These are phyloP conservation scores for Talaromyces thailandensis DNA, from an alignment of 495 filamentous ascomycete genomes.

Conservation along the genomic window DNA sequence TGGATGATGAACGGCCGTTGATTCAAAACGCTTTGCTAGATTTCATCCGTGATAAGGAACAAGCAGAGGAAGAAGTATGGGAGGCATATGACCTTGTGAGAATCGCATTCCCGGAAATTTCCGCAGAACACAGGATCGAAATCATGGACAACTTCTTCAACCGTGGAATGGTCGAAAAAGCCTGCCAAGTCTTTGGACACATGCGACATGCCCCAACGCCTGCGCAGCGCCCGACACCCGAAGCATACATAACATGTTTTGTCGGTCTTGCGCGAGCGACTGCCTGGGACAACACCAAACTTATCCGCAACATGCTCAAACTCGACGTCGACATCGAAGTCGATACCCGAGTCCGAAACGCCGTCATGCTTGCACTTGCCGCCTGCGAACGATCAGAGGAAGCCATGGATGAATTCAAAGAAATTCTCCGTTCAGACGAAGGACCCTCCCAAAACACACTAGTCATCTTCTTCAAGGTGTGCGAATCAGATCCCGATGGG, in stretches of 20 bases:
- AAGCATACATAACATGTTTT: constrained; percentile 70
- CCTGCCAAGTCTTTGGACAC: constrained; percentile 74
- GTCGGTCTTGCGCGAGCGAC: constrained; percentile 59
- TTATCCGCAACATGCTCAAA: constrained; percentile 86
- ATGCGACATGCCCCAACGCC: constrained; percentile 62
- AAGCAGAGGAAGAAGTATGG: constrained; percentile 60
- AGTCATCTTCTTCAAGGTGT: constrained; percentile 67
- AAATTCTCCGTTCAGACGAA: constrained; percentile 67
- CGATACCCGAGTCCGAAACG: constrained; percentile 67
- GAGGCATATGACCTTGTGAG: constrained; percentile 71
- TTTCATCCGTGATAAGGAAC: constrained; percentile 53
- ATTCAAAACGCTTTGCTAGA: constrained; percentile 55
- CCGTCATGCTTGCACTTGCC: constrained; percentile 77
- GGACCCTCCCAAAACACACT: constrained; percentile 76
- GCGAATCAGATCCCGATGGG: constrained; percentile 55
- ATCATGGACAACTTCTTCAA: constrained; percentile 82
- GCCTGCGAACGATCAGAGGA: constrained; percentile 52
- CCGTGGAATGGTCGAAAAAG: constrained; percentile 70
- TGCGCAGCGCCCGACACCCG: constrained; percentile 50
- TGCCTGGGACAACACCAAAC: constrained; percentile 56
- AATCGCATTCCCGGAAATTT: constrained; percentile 68
- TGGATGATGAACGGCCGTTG: constrained; percentile 46
- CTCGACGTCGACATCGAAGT: constrained; percentile 72
- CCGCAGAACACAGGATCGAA: constrained; percentile 47
- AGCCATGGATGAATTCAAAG: constrained; percentile 69